Evolutionary conservation across 225 moss, liverwort and hornwort genomes (phyloP), one percentile per base, ranked within the genome.

Genomic region (Asterella californica): DNA sequence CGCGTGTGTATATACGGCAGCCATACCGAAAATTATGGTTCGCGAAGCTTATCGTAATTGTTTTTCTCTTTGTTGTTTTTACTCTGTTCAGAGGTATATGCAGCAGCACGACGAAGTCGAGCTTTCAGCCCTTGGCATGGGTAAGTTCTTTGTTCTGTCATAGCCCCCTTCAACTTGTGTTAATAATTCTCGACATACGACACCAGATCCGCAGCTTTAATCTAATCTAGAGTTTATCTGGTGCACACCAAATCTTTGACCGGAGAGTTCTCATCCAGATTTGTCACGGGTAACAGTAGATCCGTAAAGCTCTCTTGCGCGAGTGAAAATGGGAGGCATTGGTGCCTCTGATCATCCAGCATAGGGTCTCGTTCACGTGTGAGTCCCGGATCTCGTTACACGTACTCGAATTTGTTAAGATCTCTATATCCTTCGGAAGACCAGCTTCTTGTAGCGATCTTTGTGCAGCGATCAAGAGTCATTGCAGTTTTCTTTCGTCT

Each of bases 21-120:
- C n/a, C n/a, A n/a, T n/a, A n/a, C n/a, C n/a, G n/a, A n/a, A n/a
- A n/a, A n/a, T n/a, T n/a, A n/a, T n/a, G n/a, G n/a, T n/a, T n/a
- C n/a, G n/a, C n/a, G 17, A 59, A 17, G 19, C 57, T 59, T 59
- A 17, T 21, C 12, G 17, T 76, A 25, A 54, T 76, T 30, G 53
- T 57, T 42, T 42, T 42, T 42, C 42, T 42, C 4, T 42, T 42
- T 42, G 42, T 42, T n/a, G n/a, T n/a, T n/a, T 30, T 67, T 75
- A 79, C 9, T 69, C 72, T 47, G 15, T 65, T 30, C 85, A 87
- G 85, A 87, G 89, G 77, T 87, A 87, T 72, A 87, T 90, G 89
- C 87, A 89, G 84, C 89, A 89, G 83, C 86, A 89, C 54, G 86
- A 89, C 67, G 89, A 89, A 81, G 89, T 89, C 76, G 89, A 89